phyloP scores from a whole-genome alignment of 2,329 filamentous ascomycete genomes.

The Rhexocercosporidium sp. region DNA sequence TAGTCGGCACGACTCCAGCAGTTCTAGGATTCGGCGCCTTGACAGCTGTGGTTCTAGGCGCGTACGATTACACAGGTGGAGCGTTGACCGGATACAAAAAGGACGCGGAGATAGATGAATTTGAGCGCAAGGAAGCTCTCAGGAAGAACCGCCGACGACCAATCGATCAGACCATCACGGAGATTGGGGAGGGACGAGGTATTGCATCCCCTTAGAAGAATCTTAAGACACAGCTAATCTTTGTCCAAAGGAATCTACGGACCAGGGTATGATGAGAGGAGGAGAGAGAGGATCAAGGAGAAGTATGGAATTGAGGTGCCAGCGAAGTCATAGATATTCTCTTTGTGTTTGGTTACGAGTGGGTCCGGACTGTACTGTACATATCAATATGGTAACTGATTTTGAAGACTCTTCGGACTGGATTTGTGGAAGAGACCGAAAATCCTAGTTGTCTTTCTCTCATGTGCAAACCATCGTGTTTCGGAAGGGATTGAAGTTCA shows the following conservation, averaged over 20 bases:
- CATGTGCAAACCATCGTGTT: no score
- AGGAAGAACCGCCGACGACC: conserved; percentile 66
- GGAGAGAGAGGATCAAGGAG: conserved; percentile 69
- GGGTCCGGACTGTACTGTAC: conserved; percentile 30
- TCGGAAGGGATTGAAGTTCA: no score
- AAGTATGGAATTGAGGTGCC: conserved; percentile 72
- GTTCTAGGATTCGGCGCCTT: conserved; percentile 67
- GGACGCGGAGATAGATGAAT: conserved; percentile 62
- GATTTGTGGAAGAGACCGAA: not conserved
- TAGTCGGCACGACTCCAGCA: conserved; percentile 66
- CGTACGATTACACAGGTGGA: conserved; percentile 68
- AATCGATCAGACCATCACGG: conserved; percentile 67
- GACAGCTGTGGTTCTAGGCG: conserved; percentile 59
- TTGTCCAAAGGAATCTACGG: conserved; percentile 63
- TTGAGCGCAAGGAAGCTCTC: conserved; percentile 65
- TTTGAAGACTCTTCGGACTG: not conserved
- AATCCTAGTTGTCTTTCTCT: not conserved
- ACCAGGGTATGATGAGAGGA: conserved; percentile 71
- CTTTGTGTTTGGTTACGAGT: conserved; percentile 19
- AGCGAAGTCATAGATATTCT: conserved; percentile 36
- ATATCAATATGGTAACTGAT: conserved; percentile 23
- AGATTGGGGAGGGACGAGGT: conserved; percentile 76
- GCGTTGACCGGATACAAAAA: conserved; percentile 56
- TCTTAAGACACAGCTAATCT: conserved; percentile 19
- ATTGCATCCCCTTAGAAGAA: conserved; percentile 38